Conservation (phyloP, 2,329 filamentous ascomycete species). For the Cladosporium phlei region DNA sequence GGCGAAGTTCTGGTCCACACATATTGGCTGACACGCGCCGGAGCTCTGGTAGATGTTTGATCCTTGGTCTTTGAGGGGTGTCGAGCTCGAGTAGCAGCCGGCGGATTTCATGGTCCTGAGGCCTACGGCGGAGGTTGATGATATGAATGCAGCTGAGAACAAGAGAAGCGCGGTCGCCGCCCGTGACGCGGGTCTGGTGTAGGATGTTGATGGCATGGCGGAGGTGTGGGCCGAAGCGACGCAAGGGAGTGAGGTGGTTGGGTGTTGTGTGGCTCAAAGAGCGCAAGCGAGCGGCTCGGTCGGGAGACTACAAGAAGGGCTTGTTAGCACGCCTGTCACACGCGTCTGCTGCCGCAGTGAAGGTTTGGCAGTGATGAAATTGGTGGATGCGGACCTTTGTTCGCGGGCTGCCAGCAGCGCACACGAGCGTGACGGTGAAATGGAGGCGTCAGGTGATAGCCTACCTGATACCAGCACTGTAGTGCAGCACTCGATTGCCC, state of each 20-base stretch:
- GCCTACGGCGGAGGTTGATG: constrained; percentile 7
- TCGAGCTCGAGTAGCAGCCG: constrained; percentile 50
- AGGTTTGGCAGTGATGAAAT: background rate
- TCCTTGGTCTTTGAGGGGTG: constrained; percentile 46
- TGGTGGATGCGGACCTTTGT: constrained; percentile 12
- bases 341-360: background rate
- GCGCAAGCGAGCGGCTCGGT: background rate
- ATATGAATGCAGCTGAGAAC: constrained; percentile 13
- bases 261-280: constrained; percentile 2
- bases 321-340: background rate
- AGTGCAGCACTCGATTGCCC: background rate
- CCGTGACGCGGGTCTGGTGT: constrained; percentile 15
- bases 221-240: constrained; percentile 15
- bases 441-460: constrained; percentile 7
- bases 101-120: constrained; percentile 26
- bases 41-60: constrained; percentile 49
- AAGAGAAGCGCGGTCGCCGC: constrained; percentile 14
- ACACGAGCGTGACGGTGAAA: constrained; percentile 5
- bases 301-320: constrained; percentile 5
- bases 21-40: constrained; percentile 53
- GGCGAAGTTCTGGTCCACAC: constrained; percentile 42
- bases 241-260: constrained; percentile 17
- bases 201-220: constrained; percentile 21
- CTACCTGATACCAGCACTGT: constrained; percentile 11
- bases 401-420: constrained; percentile 18